Evolutionary conservation across 169 alveolate species (phyloP).

Genomic region (Eimeria falciformis): DNA sequence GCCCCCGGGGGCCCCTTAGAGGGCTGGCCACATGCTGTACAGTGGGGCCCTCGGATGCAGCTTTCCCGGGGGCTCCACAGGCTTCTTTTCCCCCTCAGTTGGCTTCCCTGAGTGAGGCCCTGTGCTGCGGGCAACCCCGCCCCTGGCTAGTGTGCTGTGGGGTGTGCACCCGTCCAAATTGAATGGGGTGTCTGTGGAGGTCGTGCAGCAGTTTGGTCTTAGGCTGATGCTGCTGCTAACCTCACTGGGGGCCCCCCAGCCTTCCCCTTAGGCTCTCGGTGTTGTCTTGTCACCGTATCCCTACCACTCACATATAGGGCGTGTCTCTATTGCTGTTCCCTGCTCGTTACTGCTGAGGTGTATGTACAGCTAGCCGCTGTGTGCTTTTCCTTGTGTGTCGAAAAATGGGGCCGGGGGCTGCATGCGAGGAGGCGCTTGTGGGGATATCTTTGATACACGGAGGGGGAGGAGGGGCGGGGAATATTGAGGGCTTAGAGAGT

Average conservation of each 20-base stretch:
- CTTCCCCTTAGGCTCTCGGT: too few relatives aligned
- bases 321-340: too few relatives aligned
- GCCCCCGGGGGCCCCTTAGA: slow-evolving; percentile 36
- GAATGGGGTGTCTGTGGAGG: background rate
- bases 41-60: background rate
- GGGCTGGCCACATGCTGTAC: background rate
- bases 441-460: background rate
- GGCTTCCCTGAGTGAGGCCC: background rate
- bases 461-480: background rate
- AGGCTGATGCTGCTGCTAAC: background rate
- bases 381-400: background rate
- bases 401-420: background rate
- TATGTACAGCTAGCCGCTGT: background rate
- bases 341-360: background rate
- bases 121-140: background rate
- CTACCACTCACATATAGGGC: too few relatives aligned
- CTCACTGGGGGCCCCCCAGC: background rate
- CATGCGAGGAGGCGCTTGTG: background rate
- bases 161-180: background rate
- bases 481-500: background rate
- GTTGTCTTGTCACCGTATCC: too few relatives aligned
- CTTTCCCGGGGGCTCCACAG: background rate
- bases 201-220: background rate
- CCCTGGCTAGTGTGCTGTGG: background rate
- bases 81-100: background rate